Evolutionary conservation across 441 rosid genomes (phyloP), one percentile per base, ranked within the genome.

Genomic region (Brassica hybrid): DNA sequence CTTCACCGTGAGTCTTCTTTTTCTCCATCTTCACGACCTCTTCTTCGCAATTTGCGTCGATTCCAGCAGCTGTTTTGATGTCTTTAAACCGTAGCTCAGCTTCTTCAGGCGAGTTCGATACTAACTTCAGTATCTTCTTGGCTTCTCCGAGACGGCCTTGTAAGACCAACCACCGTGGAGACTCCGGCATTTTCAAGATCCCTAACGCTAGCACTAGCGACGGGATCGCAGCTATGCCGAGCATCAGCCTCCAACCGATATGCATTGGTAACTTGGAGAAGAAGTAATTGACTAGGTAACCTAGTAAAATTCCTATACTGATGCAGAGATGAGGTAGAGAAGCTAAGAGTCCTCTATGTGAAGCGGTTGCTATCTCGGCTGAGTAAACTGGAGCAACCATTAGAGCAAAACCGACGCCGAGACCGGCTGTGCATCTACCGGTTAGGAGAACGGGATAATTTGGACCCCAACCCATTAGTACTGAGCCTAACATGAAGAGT

Each of bases 381-480:
- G 91, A 84, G 87, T 92, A 92, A 68, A 94, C 96, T 0, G 97
- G 96, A 17, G 96, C 96, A 12, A 94, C 86, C 97, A 89, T 90
- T 6, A 94, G 85, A 4, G 97, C 96, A 69, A 85, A 94, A 9
- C 98, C 98, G 0, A 92, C 96, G 0, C 94, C 96, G 0, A 92
- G 21, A 5, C 98, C 98, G 0, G 96, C 94, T 0, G 54, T 80
- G 85, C 96, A 90, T 73, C 98, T 72, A 45, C 97, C 98, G 0
- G 77, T 7, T 57, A 94, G 50, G 11, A 94, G 82, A 74, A 92
- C 60, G 7, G 76, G 84, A 12, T 87, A 90, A 76, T 81, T 80
- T 1, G 92, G 96, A 27, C 81, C 90, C 72, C 88, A 92, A 0
- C 98, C 98, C 98, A 92, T 94, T 17, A 94, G 30, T 61, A 88